A percentile compares a stretch with the other conserved stretches of the same genome.
These are phyloP conservation scores for Penicillium rolfsii DNA, from an alignment of 2,329 filamentous ascomycete genomes.

Conservation along the genomic window DNA sequence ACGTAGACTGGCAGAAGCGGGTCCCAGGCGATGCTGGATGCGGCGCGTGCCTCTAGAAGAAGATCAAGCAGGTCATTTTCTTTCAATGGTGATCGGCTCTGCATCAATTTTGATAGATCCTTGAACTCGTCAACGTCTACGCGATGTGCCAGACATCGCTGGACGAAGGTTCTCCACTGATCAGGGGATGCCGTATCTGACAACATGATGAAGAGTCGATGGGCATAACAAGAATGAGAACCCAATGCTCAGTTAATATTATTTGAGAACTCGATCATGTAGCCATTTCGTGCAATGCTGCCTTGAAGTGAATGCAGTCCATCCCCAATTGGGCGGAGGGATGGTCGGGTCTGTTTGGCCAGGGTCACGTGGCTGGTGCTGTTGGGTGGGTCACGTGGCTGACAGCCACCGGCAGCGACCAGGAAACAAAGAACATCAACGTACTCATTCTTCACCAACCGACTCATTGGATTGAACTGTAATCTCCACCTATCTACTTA, in stretches of 20 bases:
- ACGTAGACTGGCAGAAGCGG: constrained; percentile 48
- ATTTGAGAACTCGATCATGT: background rate
- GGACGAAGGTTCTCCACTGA: constrained; percentile 45
- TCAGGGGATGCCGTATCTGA: constrained; percentile 35
- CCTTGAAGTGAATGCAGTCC: constrained; percentile 14
- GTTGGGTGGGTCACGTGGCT: constrained; percentile 4
- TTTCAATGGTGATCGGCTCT: constrained; percentile 36
- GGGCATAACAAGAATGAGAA: constrained; percentile 18
- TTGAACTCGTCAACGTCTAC: constrained; percentile 45
- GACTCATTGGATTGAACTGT: too few relatives aligned
- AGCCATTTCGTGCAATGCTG: constrained; percentile 10
- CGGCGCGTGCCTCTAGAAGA: constrained; percentile 39
- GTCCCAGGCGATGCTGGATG: constrained; percentile 44
- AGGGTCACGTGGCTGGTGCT: constrained; percentile 6
- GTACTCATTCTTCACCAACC: too few relatives aligned
- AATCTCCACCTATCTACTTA: too few relatives aligned
- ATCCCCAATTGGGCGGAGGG: constrained; percentile 22
- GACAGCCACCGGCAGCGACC: background rate
- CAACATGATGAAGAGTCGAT: constrained; percentile 17
- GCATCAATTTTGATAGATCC: constrained; percentile 41
- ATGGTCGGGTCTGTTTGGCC: constrained; percentile 18
- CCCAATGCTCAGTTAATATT: background rate
- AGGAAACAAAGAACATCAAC: too few relatives aligned
- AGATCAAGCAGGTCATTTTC: constrained; percentile 40
- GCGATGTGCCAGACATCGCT: constrained; percentile 42